Conservation (phyloP, 352 stramenopile genomes). For the Saprolegnia diclina region DNA sequence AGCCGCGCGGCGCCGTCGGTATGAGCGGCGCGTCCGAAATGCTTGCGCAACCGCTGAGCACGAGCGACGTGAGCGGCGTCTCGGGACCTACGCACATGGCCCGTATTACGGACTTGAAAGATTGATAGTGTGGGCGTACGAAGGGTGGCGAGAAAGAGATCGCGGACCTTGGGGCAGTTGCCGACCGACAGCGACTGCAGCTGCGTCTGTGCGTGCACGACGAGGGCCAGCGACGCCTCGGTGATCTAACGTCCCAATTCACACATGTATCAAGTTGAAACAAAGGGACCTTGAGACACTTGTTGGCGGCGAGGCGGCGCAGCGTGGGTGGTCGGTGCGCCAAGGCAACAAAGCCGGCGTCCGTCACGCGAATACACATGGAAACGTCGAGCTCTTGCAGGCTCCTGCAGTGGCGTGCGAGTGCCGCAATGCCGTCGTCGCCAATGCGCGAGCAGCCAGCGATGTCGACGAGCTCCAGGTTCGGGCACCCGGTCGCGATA, state of each 20-base stretch:
- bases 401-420: constrained; percentile 44
- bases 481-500: constrained; percentile 38
- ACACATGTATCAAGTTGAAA: background rate
- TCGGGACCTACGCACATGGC: background rate
- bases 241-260: constrained; percentile 46
- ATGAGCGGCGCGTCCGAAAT: constrained; percentile 36
- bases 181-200: constrained; percentile 50
- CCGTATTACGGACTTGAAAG: constrained; percentile 31
- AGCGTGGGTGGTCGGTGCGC: constrained; percentile 40
- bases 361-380: constrained; percentile 75
- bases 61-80: constrained; percentile 26
- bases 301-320: constrained; percentile 40
- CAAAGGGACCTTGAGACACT: constrained; percentile 49
- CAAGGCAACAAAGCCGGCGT: constrained; percentile 53
- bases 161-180: constrained; percentile 55
- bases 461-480: constrained; percentile 54
- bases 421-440: constrained; percentile 66
- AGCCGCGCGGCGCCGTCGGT: constrained; percentile 31
- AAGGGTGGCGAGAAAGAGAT: constrained; percentile 26
- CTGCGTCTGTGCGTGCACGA: constrained; percentile 50
- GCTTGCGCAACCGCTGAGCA: constrained; percentile 49
- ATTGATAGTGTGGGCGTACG: constrained; percentile 6
- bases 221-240: constrained; percentile 43
- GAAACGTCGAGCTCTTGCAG: constrained; percentile 64
- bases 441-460: constrained; percentile 66